These are phyloP conservation scores for Phytophthora hybrid DNA, from an alignment of 352 stramenopile genomes.

Conservation along the genomic window DNA sequence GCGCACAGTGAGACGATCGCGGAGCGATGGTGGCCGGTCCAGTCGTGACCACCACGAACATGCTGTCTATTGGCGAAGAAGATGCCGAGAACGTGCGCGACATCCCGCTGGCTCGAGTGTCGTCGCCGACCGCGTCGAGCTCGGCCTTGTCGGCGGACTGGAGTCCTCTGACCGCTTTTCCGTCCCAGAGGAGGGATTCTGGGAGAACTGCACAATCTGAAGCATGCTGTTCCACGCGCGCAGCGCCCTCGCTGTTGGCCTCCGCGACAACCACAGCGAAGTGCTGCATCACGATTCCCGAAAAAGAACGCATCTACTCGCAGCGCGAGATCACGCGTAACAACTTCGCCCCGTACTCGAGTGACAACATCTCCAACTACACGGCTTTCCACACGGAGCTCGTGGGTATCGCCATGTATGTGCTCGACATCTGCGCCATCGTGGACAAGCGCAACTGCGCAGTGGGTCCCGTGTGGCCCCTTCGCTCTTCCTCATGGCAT, in stretches of 20 bases:
- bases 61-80: conserved; percentile 64
- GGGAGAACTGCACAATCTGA: conserved; percentile 68
- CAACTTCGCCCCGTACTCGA: too few relatives aligned
- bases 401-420: too few relatives aligned
- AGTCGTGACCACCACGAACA: conserved; percentile 59
- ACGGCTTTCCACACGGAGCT: too few relatives aligned
- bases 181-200: conserved; percentile 35
- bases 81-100: conserved; percentile 50
- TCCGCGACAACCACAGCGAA: conserved; percentile 62
- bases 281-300: conserved; percentile 58
- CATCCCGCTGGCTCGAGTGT: conserved; percentile 49
- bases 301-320: conserved; percentile 50
- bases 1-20: conserved; percentile 45
- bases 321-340: conserved; percentile 39
- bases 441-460: too few relatives aligned
- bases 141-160: conserved; percentile 12
- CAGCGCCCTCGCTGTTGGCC: conserved; percentile 52
- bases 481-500: too few relatives aligned
- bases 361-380: too few relatives aligned
- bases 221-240: conserved; percentile 48
- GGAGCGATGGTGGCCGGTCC: conserved; percentile 13
- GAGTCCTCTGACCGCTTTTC: conserved; percentile 13
- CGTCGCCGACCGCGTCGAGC: conserved; percentile 21
- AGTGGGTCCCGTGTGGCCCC: too few relatives aligned
- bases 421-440: too few relatives aligned